Evolutionary conservation across 345 rosid genomes (phyloP).

Genomic region (Toxicodendron radicans): DNA sequence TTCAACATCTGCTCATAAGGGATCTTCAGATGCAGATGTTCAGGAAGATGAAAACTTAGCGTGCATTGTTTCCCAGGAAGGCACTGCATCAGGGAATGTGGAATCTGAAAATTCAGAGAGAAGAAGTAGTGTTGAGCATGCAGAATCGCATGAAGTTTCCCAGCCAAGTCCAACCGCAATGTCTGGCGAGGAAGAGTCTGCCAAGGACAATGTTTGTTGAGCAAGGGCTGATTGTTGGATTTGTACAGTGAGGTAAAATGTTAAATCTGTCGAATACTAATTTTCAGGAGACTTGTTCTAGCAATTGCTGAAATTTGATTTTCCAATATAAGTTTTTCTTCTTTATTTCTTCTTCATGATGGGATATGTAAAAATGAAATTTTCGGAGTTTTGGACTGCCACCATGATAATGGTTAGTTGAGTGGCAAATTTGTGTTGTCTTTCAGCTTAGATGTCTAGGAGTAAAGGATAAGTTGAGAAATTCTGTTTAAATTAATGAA

Average conservation of each 20-base stretch:
- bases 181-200: slow-evolving; percentile 27
- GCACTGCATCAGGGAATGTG: slow-evolving; percentile 35
- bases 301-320: slow-evolving; percentile 30
- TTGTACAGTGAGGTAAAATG: slow-evolving; percentile 71
- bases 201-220: slow-evolving; percentile 24
- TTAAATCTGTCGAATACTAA: slow-evolving; percentile 28
- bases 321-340: slow-evolving; percentile 20
- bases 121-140: slow-evolving; percentile 21
- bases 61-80: slow-evolving; percentile 26
- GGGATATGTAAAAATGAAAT: slow-evolving; percentile 28
- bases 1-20: slow-evolving; percentile 26
- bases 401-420: slow-evolving; percentile 19
- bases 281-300: slow-evolving; percentile 23
- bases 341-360: slow-evolving; percentile 17
- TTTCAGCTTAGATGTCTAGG: slow-evolving; percentile 30
- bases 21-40: slow-evolving; percentile 25
- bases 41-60: slow-evolving; percentile 32
- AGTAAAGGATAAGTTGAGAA: slow-evolving; percentile 18
- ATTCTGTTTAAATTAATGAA: slow-evolving; percentile 22
- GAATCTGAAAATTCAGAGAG: slow-evolving; percentile 45
- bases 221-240: slow-evolving; percentile 22
- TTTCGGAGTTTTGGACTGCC: slow-evolving; percentile 30
- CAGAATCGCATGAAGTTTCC: slow-evolving; percentile 38
- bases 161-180: slow-evolving; percentile 26
- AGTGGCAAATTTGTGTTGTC: slow-evolving; percentile 28